Base-by-base conservation (phyloP, 2,329 filamentous ascomycete species). In the Verticillium isaacii region DNA sequence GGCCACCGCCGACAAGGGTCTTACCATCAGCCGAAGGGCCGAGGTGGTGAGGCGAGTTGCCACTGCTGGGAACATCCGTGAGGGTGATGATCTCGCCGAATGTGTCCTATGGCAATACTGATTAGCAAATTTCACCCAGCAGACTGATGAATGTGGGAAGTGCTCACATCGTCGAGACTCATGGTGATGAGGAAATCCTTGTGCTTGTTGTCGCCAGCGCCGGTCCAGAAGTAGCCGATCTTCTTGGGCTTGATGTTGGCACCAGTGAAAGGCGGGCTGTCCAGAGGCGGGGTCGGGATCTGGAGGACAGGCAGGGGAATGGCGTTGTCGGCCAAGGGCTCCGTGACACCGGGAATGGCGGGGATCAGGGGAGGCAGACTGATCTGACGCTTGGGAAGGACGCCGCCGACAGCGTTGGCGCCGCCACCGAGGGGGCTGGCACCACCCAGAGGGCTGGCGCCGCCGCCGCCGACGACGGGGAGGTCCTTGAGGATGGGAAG, bases 221-320 rank as follows among this genome's bases (percentile, higher is more conserved):
- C 85, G 59, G 84, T 86, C 84, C 84, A 87, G 74, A 87, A 87
- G 72, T 87, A 87, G 0, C 84, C 85, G 69, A 88, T 84, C 76
- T 88, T 88, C 80, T 87, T 88, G 32, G 85, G 85, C 74, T 82
- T 83, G 69, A 87, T 80, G 63, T 83, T 74, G 68, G 81, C 83
- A 2, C 78, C 74, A 12, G 74, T 75, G 63, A 86, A 86, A 7
- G 80, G 80, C 9, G 78, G 79, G 66, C 81, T 84, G 2, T 77
- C 73, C n/a, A 87, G 70, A 0, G 85, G 80, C 57, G 85, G 85
- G n/a, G 82, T 85, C 2, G 85, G 85, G 5, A 84, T 60, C 68
- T 87, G 85, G 12, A 88, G 72, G 61, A 88, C 81, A 4, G 85
- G 85, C 32, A 87, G 72, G 12, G 85, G 83, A 45, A 82, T 81